Evolutionary conservation across 345 rosid species (phyloP).

Genomic region (Odontarrhena argentea): DNA sequence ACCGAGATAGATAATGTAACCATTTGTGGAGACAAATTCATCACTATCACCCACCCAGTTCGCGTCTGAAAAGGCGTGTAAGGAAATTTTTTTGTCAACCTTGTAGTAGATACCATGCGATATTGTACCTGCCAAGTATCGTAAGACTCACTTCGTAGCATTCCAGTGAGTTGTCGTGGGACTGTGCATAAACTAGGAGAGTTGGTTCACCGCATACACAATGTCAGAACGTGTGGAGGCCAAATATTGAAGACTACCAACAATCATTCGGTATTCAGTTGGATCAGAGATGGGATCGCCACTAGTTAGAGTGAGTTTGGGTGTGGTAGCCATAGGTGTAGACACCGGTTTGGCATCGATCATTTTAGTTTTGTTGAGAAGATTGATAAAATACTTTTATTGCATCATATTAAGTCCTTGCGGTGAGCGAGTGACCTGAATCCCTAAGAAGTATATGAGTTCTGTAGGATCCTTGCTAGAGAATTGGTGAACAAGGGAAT

Average conservation of each 20-base stretch:
- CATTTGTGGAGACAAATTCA: no score
- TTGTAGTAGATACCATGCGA: no score
- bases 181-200: background rate
- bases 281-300: background rate
- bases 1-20: background rate
- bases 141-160: background rate
- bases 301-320: background rate
- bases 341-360: background rate
- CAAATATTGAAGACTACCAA: slow-evolving; percentile 1
- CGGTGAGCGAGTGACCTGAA: background rate
- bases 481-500: background rate
- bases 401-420: background rate
- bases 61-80: no score
- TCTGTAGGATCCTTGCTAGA: background rate
- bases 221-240: background rate
- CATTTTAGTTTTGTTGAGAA: background rate
- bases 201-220: background rate
- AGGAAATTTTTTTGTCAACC: no score
- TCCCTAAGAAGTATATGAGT: background rate
- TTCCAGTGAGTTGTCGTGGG: background rate
- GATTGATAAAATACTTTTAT: background rate
- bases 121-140: background rate
- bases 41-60: no score
- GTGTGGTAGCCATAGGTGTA: background rate
- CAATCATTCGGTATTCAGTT: background rate